Evolutionary conservation across 805 yeast genomes (phyloP), one percentile per base, ranked within the genome.

Genomic region (Sugiyamaella americana): DNA sequence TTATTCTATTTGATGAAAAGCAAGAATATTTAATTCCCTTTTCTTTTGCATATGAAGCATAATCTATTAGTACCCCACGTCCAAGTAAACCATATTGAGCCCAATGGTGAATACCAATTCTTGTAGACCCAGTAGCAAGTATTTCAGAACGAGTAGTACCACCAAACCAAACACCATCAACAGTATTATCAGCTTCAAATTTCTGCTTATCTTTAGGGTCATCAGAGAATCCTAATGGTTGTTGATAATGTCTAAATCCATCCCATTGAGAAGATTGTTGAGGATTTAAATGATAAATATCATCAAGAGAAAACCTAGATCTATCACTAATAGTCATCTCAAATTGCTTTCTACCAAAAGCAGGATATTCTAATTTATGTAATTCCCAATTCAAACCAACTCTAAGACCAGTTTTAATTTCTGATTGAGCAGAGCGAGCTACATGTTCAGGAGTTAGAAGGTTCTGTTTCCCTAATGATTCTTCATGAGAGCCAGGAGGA

Each of bases 241-340:
- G 64, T 6, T 54, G 48, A 47, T 55, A 58, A 43, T 62, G 67
- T 11, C 65, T 51, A 40, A 63, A 52, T 8, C 67, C 67, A 43
- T 63, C 67, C 65, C 66, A 63, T 50, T 63, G 67, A 13, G 64
- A 58, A 21, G 63, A 55, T 20, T 53, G 54, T 47, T 63, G 67
- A 2, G 67, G 64, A 46, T 63, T 63, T 41, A 61, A 45, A 19
- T 32, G 37, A 43, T 53, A 53, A 40, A 56, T 64, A 44, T 62
- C 67, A 43, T 62, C 67, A 26, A 55, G 34, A 3, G 56, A 47
- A 22, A 35, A 40, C 10, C 34, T 16, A 21, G 17, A 19, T 16
- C 32, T 13, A 4, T 24, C 41, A 3, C 18, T 17, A n/a, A 36
- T 41, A 24, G 3, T 24, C 39, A 34, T 23, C 13, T 45, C 38